These are phyloP conservation scores for Canariomyces notabilis DNA, from an alignment of 2,329 filamentous ascomycete genomes.

Conservation along the genomic window DNA sequence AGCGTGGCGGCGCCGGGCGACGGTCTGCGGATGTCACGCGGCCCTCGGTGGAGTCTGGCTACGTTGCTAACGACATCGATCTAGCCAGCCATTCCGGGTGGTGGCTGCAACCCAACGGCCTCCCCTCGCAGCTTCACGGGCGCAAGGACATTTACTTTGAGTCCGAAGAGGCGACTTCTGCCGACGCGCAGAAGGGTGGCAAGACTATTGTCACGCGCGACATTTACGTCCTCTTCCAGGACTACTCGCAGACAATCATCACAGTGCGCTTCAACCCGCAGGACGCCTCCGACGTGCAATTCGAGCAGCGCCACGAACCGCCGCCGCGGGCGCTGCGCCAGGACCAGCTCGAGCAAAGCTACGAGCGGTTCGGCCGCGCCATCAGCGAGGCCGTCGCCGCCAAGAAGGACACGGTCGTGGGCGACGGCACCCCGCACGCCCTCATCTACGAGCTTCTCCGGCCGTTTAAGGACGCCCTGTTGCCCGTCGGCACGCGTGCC, in stretches of 20 bases:
- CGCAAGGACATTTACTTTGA: constrained; percentile 81
- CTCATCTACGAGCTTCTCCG: constrained; percentile 76
- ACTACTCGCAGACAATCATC: constrained; percentile 93
- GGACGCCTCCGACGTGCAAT: constrained; percentile 63
- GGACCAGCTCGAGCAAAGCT: constrained; percentile 85
- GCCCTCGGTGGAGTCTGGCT: constrained; percentile 72
- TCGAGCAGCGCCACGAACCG: constrained; percentile 82
- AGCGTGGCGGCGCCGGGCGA: constrained; percentile 43
- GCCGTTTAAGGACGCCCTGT: constrained; percentile 66
- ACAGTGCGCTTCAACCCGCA: constrained; percentile 72
- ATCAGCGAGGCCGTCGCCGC: constrained; percentile 65
- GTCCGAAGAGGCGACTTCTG: constrained; percentile 68
- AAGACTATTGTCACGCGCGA: constrained; percentile 71
- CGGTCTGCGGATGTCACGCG: constrained; percentile 71
- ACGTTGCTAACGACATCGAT: constrained; percentile 84
- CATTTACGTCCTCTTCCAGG: constrained; percentile 83
- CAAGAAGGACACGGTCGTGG: constrained; percentile 75
- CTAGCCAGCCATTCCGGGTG: constrained; percentile 68
- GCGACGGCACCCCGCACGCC: constrained; percentile 73
- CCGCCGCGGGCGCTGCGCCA: constrained; percentile 80
- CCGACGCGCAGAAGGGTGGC: constrained; percentile 55
- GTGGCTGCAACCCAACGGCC: constrained; percentile 78
- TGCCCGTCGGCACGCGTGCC: constrained; percentile 79
- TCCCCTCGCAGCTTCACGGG: constrained; percentile 76
- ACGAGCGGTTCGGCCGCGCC: constrained; percentile 72